Evolutionary conservation across 441 rosid genomes (phyloP).

Genomic region (Theobroma grandiflorum): DNA sequence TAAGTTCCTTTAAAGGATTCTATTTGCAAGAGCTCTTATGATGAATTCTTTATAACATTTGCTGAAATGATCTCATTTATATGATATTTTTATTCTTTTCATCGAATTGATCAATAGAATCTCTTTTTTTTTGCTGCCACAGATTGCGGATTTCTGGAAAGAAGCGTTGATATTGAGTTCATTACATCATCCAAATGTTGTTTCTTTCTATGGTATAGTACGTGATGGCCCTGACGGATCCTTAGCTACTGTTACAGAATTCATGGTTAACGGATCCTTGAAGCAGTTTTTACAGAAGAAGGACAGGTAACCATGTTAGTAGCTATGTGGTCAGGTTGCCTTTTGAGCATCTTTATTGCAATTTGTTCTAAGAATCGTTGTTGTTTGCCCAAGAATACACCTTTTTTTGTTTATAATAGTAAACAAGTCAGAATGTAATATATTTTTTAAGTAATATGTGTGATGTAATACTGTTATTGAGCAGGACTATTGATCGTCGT

Average conservation of each 20-base stretch:
- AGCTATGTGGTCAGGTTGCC: conserved; percentile 19
- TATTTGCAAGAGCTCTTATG: not conserved
- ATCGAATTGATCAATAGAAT: conserved; percentile 24
- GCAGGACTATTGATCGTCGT: conserved; percentile 95
- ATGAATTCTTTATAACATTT: conserved; percentile 1
- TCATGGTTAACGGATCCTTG: conserved; percentile 98
- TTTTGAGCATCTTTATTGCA: conserved; percentile 16
- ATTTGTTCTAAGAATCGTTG: conserved; percentile 12
- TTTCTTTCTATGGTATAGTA: conserved; percentile 96
- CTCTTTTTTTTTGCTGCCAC: conserved; percentile 38
- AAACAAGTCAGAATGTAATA: conserved; percentile 20
- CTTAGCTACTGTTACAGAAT: conserved; percentile 94
- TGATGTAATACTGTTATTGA: conserved; percentile 34
- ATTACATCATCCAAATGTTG: conserved; percentile 98
- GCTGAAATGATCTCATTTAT: conserved; percentile 9
- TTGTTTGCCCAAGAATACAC: conserved; percentile 16
- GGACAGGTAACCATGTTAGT: conserved; percentile 70
- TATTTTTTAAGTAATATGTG: conserved; percentile 28
- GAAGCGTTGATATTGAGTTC: conserved; percentile 96
- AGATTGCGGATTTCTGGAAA: conserved; percentile 99
- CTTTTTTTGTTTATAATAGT: conserved; percentile 7
- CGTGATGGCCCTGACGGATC: conserved; percentile 99
- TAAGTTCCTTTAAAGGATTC: not conserved
- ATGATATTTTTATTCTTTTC: conserved; percentile 13
- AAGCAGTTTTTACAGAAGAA: conserved; percentile 98